Percentiles rank a stretch among this genome's conserved stretches.
phyloP scores from a whole-genome alignment of 306 rosid species.

The Trichosanthes cucumerina region DNA sequence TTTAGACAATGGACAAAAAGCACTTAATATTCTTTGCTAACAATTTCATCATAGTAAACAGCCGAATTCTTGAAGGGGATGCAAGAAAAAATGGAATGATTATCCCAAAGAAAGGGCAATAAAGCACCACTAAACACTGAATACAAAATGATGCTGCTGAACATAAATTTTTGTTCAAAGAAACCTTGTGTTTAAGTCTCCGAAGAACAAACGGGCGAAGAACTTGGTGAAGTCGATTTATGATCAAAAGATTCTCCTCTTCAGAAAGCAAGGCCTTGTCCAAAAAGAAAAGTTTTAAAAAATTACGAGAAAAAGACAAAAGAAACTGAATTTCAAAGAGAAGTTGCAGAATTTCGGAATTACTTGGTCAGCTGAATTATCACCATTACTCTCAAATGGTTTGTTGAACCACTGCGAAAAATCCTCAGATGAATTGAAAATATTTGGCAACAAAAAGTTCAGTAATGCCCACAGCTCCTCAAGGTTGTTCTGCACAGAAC shows the following conservation, averaged over 20 bases:
- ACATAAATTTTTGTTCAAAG: not conserved
- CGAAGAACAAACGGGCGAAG: conserved; percentile 98
- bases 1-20: not conserved
- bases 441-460: conserved; percentile 94
- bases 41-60: not conserved
- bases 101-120: not conserved
- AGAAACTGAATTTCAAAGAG: conserved; percentile 11
- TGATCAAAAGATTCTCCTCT: conserved; percentile 98
- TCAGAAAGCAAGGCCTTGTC: conserved; percentile 86
- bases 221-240: conserved; percentile 97
- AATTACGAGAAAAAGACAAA: not conserved
- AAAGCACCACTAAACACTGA: not conserved
- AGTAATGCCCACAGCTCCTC: conserved; percentile 98
- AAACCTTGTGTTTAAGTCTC: conserved; percentile 98
- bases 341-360: conserved; percentile 11
- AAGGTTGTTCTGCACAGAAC: conserved; percentile 75
- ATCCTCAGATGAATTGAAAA: conserved; percentile 92
- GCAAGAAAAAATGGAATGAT: not conserved
- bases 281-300: not conserved
- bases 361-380: conserved; percentile 85
- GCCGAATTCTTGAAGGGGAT: not conserved
- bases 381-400: conserved; percentile 92
- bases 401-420: conserved; percentile 99
- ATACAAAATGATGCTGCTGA: not conserved
- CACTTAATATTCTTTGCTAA: not conserved